These are phyloP conservation scores for Aegilops bicornis DNA, from an alignment of 176 grass and related monocot species.

Conservation along the genomic window DNA sequence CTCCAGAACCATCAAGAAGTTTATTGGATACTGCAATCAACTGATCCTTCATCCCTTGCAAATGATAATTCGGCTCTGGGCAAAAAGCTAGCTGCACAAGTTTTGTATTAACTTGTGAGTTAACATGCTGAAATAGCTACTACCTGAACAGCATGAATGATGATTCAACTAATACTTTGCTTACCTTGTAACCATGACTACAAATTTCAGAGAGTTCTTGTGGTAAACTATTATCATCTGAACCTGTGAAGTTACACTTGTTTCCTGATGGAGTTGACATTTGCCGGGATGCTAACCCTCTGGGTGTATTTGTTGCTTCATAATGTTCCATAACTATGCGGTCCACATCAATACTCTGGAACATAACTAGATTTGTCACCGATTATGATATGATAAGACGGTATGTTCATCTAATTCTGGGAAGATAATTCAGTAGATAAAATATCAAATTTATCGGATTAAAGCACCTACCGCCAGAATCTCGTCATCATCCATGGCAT, in stretches of 20 bases:
- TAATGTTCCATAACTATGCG: constrained; percentile 95
- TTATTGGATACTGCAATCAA: constrained; percentile 71
- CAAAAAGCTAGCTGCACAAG: constrained; percentile 72
- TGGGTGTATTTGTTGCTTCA: constrained; percentile 64
- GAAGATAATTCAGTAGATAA: constrained; percentile 1
- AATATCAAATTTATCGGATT: not conserved
- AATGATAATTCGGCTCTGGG: constrained; percentile 52
- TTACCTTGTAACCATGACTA: constrained; percentile 68
- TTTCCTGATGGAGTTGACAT: constrained; percentile 45
- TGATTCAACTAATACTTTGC: constrained; percentile 22
- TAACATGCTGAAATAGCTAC: constrained; percentile 28
- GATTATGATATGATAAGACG: constrained; percentile 2
- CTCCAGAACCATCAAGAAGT: constrained; percentile 74
- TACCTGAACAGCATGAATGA: constrained; percentile 5
- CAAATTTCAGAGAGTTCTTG: constrained; percentile 69
- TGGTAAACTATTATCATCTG: constrained; percentile 50
- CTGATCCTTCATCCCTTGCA: constrained; percentile 82
- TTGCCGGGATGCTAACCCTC: constrained; percentile 41
- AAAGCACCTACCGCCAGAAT: constrained; percentile 64
- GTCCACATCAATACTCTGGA: constrained; percentile 88
- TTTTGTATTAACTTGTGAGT: constrained; percentile 22
- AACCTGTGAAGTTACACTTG: constrained; percentile 32
- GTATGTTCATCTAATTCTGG: constrained; percentile 14
- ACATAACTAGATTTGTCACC: constrained; percentile 7
- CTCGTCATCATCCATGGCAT: constrained; percentile 75